Conservation (phyloP, 805 yeast genomes). For the Hanseniaspora vineae region DNA sequence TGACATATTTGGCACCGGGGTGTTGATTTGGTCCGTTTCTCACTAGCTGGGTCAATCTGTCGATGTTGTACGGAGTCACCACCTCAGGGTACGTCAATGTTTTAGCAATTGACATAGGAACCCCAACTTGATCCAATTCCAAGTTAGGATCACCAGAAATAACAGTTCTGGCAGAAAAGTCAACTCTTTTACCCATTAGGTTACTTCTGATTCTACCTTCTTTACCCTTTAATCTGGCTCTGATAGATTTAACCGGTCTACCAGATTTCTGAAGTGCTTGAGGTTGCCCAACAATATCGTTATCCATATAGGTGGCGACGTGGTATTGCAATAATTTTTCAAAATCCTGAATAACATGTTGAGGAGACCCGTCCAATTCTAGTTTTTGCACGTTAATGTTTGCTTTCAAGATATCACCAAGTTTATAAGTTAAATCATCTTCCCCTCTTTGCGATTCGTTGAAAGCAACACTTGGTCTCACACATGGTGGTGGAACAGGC, state of each 20-base stretch:
- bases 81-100: slow-evolving; percentile 94
- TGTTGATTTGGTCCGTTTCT: slow-evolving; percentile 98
- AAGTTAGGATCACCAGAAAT: slow-evolving; percentile 98
- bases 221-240: slow-evolving; percentile 99
- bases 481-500: slow-evolving; percentile 99
- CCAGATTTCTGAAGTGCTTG: slow-evolving; percentile 98
- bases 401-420: slow-evolving; percentile 94
- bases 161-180: slow-evolving; percentile 96
- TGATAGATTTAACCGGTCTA: slow-evolving; percentile 93
- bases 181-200: slow-evolving; percentile 98
- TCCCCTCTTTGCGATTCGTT: slow-evolving; percentile 98
- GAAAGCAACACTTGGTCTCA: slow-evolving; percentile 95
- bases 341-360: slow-evolving; percentile 92
- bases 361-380: slow-evolving; percentile 98
- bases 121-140: slow-evolving; percentile 97
- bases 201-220: slow-evolving; percentile 99
- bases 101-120: slow-evolving; percentile 91
- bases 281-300: slow-evolving; percentile 99
- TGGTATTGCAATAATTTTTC: slow-evolving; percentile 93
- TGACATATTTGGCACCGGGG: slow-evolving; percentile 98
- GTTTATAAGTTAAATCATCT: slow-evolving; percentile 94
- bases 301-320: slow-evolving; percentile 98
- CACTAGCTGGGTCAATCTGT: slow-evolving; percentile 80
- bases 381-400: slow-evolving; percentile 93
- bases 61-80: slow-evolving; percentile 95